These are phyloP conservation scores for Chaetomiaceae sp. DNA, from an alignment of 2,329 filamentous ascomycete species.

Conservation along the genomic window DNA sequence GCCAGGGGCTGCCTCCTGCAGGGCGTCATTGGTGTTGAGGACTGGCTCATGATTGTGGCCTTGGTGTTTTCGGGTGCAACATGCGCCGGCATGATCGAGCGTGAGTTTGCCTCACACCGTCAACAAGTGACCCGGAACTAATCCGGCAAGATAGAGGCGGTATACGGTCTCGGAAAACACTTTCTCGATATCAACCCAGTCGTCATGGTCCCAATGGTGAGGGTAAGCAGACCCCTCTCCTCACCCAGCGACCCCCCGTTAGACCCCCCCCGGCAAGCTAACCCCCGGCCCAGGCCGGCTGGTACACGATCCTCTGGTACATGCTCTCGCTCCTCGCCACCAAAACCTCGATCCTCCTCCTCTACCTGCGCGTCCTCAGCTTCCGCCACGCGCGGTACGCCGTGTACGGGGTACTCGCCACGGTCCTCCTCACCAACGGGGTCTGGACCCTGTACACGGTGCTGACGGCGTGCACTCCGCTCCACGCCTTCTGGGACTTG, in stretches of 20 bases:
- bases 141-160: constrained; percentile 10
- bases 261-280: too few species aligned
- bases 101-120: not conserved
- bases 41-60: constrained; percentile 35
- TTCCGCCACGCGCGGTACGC: constrained; percentile 30
- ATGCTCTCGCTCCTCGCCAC: constrained; percentile 28
- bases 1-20: constrained; percentile 33
- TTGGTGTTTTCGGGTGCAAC: constrained; percentile 29
- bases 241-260: not conserved
- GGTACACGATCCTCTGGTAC: constrained; percentile 29
- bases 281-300: constrained; percentile 19
- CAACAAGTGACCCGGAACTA: too few species aligned
- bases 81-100: constrained; percentile 23
- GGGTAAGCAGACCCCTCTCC: constrained; percentile 12
- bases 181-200: constrained; percentile 14
- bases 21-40: constrained; percentile 34
- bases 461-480: constrained; percentile 30
- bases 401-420: constrained; percentile 21
- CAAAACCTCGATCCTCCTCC: constrained; percentile 28
- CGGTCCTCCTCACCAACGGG: constrained; percentile 28
- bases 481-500: constrained; percentile 29
- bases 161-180: constrained; percentile 22
- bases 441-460: constrained; percentile 27
- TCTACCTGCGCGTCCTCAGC: constrained; percentile 27
- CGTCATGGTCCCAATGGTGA: constrained; percentile 10